phyloP scores from a whole-genome alignment of 176 grass and related monocot species.

The Paspalum notatum region DNA sequence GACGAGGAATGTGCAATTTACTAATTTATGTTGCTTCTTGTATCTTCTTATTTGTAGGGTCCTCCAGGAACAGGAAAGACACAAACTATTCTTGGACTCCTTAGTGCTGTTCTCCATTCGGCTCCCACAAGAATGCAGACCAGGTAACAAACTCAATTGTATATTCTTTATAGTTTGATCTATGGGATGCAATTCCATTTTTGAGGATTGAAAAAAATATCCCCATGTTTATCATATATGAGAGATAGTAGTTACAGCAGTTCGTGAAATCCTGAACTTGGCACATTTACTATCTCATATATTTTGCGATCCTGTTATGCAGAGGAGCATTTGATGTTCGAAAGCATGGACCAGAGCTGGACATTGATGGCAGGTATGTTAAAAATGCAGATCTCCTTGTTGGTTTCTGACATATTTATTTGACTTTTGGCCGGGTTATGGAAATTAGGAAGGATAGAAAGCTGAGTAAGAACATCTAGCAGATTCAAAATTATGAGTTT shows the following conservation, averaged over 20 bases:
- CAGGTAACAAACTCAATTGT: constrained; percentile 57
- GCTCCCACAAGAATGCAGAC: constrained; percentile 83
- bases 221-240: neutral
- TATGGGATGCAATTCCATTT: constrained; percentile 8
- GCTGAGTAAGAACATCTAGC: constrained; percentile 15
- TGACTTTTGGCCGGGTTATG: constrained; percentile 2
- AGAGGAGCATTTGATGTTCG: constrained; percentile 66
- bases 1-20: constrained; percentile 8
- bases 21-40: neutral
- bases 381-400: constrained; percentile 31
- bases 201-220: neutral
- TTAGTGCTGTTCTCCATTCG: constrained; percentile 97
- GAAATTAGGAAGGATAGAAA: constrained; percentile 31
- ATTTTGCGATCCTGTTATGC: constrained; percentile 43
- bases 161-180: constrained; percentile 28
- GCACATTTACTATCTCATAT: constrained; percentile 30
- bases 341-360: constrained; percentile 66
- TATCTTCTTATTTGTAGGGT: constrained; percentile 61
- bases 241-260: neutral
- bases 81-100: constrained; percentile 97
- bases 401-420: constrained; percentile 39
- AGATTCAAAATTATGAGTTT: constrained; percentile 4
- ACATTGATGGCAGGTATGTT: constrained; percentile 86
- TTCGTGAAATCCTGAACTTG: constrained; percentile 8
- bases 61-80: constrained; percentile 98